Evolutionary conservation across 768 basidiomycete species (phyloP).

Genomic region (Boletus edulis): DNA sequence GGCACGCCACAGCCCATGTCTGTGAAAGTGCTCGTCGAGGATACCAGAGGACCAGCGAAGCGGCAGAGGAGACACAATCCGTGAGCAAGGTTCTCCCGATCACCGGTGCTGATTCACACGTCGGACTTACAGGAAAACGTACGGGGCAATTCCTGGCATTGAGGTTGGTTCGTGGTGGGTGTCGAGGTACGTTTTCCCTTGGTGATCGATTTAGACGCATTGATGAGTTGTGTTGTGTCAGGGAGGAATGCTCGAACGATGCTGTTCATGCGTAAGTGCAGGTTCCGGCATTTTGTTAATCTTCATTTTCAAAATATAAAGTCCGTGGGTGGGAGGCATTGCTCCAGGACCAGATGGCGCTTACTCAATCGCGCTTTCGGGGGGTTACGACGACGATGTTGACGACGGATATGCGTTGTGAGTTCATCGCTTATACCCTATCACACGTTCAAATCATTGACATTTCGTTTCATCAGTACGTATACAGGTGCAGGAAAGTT

Average conservation of each 20-base stretch:
- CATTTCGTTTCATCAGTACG: conserved; percentile 43
- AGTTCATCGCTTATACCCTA: conserved; percentile 34
- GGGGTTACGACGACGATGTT: conserved; percentile 86
- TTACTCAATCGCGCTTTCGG: conserved; percentile 83
- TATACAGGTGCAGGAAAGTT: conserved; percentile 72
- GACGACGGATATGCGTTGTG: conserved; percentile 82
- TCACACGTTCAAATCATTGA: neutral
- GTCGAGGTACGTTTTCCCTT: conserved; percentile 42
- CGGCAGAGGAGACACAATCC: conserved; percentile 33
- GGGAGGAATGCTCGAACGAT: conserved; percentile 67
- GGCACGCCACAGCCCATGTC: conserved; percentile 37
- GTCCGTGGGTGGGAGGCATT: conserved; percentile 85
- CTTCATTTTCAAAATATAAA: conserved; percentile 24
- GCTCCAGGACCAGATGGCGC: conserved; percentile 59
- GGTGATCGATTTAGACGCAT: neutral
- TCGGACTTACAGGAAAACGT: conserved; percentile 56
- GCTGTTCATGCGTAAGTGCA: conserved; percentile 78
- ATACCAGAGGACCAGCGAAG: conserved; percentile 35
- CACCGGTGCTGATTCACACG: conserved; percentile 15
- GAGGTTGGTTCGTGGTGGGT: conserved; percentile 85
- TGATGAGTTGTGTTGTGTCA: conserved; percentile 13
- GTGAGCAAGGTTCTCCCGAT: conserved; percentile 16
- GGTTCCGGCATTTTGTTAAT: neutral
- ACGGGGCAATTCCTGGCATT: conserved; percentile 78
- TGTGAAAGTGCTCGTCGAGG: conserved; percentile 35